Conservation (phyloP, 257 asterid genomes). For the Leptodermis oblonga region DNA sequence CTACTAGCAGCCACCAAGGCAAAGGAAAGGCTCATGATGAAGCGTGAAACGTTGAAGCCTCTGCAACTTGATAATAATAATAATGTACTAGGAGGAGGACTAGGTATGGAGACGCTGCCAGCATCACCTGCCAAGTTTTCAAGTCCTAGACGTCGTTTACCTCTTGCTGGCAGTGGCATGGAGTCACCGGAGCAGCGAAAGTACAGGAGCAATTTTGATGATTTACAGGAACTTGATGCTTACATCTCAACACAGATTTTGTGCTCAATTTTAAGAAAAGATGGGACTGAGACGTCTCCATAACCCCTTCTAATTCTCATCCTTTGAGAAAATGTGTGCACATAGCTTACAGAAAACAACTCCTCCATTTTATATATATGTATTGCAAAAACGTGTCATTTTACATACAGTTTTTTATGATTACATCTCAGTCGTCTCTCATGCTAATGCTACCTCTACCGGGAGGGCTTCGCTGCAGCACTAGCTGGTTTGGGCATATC, state of each 20-base stretch:
- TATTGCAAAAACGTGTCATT: background rate
- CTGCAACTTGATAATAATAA: conserved; percentile 67
- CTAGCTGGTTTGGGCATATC: background rate
- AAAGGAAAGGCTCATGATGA: conserved; percentile 54
- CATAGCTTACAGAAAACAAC: background rate
- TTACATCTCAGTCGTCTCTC: too few species aligned
- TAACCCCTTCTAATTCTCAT: conserved; percentile 32
- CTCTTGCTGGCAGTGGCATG: conserved; percentile 25
- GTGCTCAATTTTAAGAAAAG: conserved; percentile 56
- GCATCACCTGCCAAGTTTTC: conserved; percentile 54
- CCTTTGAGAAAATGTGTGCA: conserved; percentile 35
- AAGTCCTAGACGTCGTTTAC: conserved; percentile 75
- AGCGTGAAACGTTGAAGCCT: conserved; percentile 54
- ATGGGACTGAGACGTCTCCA: conserved; percentile 50
- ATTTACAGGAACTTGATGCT: conserved; percentile 77
- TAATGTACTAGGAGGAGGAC: too few species aligned
- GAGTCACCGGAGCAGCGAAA: conserved; percentile 50
- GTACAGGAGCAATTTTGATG: conserved; percentile 68
- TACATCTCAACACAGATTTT: conserved; percentile 76
- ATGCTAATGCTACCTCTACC: conserved; percentile 16
- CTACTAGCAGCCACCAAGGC: conserved; percentile 66
- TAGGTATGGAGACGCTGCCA: conserved; percentile 34
- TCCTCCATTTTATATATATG: too few species aligned
- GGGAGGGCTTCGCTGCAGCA: conserved; percentile 12
- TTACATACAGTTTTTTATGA: too few species aligned